Base-by-base conservation (phyloP, 2,329 filamentous ascomycete genomes). In the Thielaviopsis ethacetica region DNA sequence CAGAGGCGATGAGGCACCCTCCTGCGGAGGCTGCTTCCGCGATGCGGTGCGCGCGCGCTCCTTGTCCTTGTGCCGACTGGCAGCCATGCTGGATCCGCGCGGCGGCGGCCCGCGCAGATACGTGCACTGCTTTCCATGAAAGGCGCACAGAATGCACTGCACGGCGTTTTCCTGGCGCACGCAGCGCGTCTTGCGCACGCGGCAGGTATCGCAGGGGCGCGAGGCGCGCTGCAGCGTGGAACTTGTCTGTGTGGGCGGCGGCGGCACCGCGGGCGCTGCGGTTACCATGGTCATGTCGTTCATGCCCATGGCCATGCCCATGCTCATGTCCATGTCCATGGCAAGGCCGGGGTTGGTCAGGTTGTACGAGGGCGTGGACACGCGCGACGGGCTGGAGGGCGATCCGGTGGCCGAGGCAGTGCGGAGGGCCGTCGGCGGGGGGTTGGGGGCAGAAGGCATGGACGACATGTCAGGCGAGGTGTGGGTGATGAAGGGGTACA, bases 51-150 rank as follows among this genome's bases (percentile, higher is more conserved):
- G 49, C 19, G 47, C 56, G 58, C 63, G 53, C 62, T 64, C 62
- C 53, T 63, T 63, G 51, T 65, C 60, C 41, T 65, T 63, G 22
- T 63, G 64, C 17, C 63, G 56, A 59, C 57, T 66, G 56, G 61
- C 66, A 61, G 58, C 65, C 63, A 50, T 67, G 66, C 53, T 67
- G 64, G 41, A 59, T n/a, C 60, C 60, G 21, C 68, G 67, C 30
- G 68, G 68, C 17, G 68, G 67, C 19, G 68, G 68, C 0, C 68
- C 69, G n/a, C 68, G 67, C 56, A 83, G 73, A 67, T 83, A 85
- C 24, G 82, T 85, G 68, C 82, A 85, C 62, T 81, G 78, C 66
- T 84, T 80, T 67, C 80, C 80, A 70, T 85, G 81, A 67, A 84
- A 84, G 62, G 79, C 76, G 69, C 82, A 85, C 61, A 84, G 71